phyloP scores from a whole-genome alignment of 768 basidiomycete genomes.

The Mycena albidolilacea region DNA sequence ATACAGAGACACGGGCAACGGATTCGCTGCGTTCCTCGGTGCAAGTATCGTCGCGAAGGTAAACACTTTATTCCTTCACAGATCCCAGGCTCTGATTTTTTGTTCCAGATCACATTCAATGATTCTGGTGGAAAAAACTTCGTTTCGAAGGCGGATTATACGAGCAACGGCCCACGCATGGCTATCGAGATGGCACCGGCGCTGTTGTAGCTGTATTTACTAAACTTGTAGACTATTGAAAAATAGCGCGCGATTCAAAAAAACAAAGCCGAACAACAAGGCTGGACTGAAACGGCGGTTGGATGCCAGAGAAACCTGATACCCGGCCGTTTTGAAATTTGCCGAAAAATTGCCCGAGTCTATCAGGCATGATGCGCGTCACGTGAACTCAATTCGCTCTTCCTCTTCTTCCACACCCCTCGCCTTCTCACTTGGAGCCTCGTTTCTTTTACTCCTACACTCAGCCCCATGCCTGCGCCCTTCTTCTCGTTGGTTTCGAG shows the following conservation, averaged over 20 bases:
- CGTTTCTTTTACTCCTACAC: neutral
- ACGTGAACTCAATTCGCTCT: constrained; percentile 3
- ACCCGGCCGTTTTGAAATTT: neutral
- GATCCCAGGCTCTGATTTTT: constrained; percentile 17
- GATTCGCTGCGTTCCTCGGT: constrained; percentile 85
- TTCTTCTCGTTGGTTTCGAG: too few relatives aligned
- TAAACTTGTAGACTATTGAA: neutral
- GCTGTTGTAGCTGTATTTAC: constrained; percentile 62
- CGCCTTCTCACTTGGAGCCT: neutral
- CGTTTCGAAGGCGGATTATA: constrained; percentile 86
- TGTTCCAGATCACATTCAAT: constrained; percentile 77
- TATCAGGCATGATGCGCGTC: neutral
- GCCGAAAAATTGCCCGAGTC: neutral
- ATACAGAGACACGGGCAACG: constrained; percentile 89
- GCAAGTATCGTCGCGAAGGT: constrained; percentile 91
- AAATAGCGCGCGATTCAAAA: neutral
- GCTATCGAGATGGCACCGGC: constrained; percentile 86
- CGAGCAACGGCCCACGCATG: constrained; percentile 77
- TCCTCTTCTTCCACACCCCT: neutral
- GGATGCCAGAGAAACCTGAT: neutral
- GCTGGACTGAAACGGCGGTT: too few relatives aligned
- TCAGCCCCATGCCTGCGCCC: neutral
- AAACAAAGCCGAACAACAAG: neutral
- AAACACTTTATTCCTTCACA: constrained; percentile 19
- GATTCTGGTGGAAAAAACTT: constrained; percentile 78